Evolutionary conservation across 176 grass and related monocot species (phyloP).

Genomic region (Paspalum notatum): DNA sequence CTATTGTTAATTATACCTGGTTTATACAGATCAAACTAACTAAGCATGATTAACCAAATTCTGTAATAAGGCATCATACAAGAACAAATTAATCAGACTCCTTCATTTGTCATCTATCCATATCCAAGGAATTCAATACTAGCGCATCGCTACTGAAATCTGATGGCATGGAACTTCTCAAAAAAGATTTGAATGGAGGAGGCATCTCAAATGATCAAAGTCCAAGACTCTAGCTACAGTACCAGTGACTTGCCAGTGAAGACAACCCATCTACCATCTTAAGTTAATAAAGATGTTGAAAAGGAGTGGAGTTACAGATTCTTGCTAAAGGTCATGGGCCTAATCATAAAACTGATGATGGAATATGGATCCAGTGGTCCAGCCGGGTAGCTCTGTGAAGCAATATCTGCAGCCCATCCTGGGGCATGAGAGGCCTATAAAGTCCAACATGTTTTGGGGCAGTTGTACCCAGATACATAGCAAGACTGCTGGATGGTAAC

Average conservation of each 20-base stretch:
- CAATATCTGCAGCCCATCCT: constrained; percentile 8
- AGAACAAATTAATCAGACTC: constrained; percentile 13
- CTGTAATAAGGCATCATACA: constrained; percentile 11
- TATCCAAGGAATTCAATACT: constrained; percentile 39
- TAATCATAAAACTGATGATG: constrained; percentile 36
- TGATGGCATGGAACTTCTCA: constrained; percentile 6
- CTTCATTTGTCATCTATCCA: constrained; percentile 26
- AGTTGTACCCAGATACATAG: background rate
- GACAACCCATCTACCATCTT: constrained; percentile 15
- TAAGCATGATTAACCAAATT: background rate
- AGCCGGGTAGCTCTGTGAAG: constrained; percentile 25
- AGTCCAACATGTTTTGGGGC: constrained; percentile 6
- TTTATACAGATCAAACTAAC: constrained; percentile 16
- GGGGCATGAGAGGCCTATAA: constrained; percentile 1
- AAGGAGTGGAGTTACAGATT: constrained; percentile 6
- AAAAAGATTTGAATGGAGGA: background rate
- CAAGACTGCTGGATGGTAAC: background rate
- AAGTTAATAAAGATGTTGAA: constrained; percentile 24
- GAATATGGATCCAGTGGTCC: background rate
- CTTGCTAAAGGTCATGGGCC: constrained; percentile 33
- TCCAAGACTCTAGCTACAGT: constrained; percentile 23
- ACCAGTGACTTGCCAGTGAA: constrained; percentile 29
- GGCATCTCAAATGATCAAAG: constrained; percentile 45
- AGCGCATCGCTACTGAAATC: constrained; percentile 8
- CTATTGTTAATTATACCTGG: background rate